Conservation (phyloP, 129 eudicot genomes). For the Artemisia argyi region DNA sequence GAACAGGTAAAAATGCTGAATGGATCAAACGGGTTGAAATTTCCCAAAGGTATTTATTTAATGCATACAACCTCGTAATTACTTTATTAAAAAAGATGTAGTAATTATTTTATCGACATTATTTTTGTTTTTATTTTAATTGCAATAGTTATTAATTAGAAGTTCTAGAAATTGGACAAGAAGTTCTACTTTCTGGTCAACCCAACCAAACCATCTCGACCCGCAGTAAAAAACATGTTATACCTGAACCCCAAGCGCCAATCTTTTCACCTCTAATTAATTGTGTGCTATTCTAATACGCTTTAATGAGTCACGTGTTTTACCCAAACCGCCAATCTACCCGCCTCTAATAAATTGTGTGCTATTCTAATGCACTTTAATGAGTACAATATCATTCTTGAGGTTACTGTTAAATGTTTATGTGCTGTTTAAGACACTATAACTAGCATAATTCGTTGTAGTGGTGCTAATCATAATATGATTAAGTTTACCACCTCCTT, state of each 20-base stretch:
- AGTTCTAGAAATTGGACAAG: no score
- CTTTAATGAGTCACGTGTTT: neutral
- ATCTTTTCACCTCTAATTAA: no score
- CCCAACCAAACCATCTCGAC: no score
- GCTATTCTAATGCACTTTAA: neutral
- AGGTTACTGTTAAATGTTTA: neutral
- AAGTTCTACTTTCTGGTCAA: no score
- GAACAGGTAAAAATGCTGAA: neutral
- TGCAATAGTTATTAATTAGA: no score
- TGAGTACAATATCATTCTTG: conserved; percentile 2
- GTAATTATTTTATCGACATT: no score
- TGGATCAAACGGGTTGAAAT: neutral
- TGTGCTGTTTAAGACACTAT: neutral
- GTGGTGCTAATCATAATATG: neutral
- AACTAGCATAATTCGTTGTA: neutral
- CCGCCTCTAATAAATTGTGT: neutral
- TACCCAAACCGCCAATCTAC: no score
- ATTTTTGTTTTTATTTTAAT: no score
- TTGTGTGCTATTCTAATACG: neutral
- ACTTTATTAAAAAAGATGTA: no score
- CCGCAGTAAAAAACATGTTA: no score
- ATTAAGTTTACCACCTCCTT: neutral
- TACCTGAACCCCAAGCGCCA: no score
- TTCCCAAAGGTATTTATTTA: neutral
- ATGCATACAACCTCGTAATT: neutral